Evolutionary conservation across 2,329 filamentous ascomycete genomes (phyloP).

Genomic region (Aspergillus ibericus): DNA sequence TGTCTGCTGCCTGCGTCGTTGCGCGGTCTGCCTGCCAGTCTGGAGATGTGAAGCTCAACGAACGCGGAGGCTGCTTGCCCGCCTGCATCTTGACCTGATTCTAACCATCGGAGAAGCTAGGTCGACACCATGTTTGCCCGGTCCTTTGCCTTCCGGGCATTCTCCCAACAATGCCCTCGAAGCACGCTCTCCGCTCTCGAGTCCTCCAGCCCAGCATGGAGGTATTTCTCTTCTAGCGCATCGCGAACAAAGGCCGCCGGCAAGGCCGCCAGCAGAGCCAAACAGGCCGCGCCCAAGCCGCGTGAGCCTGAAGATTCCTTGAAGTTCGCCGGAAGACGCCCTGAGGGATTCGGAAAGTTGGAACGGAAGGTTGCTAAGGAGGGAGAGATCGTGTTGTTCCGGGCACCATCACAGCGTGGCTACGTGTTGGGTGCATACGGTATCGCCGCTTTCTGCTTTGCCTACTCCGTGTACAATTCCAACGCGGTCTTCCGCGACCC

Average conservation of each 20-base stretch:
- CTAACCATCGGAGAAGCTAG: neutral
- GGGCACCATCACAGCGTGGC: slow-evolving; percentile 63
- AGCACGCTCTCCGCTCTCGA: slow-evolving; percentile 17
- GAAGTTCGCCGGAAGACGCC: slow-evolving; percentile 26
- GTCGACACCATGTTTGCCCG: slow-evolving; percentile 31
- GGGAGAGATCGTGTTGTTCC: slow-evolving; percentile 61
- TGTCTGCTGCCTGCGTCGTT: neutral
- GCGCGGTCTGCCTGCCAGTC: neutral
- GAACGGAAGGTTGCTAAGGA: slow-evolving; percentile 54
- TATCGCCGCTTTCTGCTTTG: slow-evolving; percentile 55
- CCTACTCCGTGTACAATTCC: slow-evolving; percentile 54
- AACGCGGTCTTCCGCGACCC: slow-evolving; percentile 52
- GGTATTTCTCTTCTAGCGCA: slow-evolving; percentile 32
- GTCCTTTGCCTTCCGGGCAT: slow-evolving; percentile 28
- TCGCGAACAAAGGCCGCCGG: slow-evolving; percentile 24
- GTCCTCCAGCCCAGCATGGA: slow-evolving; percentile 22
- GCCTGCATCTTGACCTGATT: neutral
- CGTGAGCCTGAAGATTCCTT: slow-evolving; percentile 19
- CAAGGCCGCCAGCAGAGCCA: slow-evolving; percentile 21
- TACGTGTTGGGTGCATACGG: slow-evolving; percentile 63
- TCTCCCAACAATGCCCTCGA: slow-evolving; percentile 27
- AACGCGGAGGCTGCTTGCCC: neutral
- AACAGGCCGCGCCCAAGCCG: slow-evolving; percentile 15
- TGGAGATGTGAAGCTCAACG: neutral
- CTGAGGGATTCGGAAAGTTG: slow-evolving; percentile 53